Base-by-base conservation (phyloP, 352 stramenopile species). In the Globisporangium takayamanum region DNA sequence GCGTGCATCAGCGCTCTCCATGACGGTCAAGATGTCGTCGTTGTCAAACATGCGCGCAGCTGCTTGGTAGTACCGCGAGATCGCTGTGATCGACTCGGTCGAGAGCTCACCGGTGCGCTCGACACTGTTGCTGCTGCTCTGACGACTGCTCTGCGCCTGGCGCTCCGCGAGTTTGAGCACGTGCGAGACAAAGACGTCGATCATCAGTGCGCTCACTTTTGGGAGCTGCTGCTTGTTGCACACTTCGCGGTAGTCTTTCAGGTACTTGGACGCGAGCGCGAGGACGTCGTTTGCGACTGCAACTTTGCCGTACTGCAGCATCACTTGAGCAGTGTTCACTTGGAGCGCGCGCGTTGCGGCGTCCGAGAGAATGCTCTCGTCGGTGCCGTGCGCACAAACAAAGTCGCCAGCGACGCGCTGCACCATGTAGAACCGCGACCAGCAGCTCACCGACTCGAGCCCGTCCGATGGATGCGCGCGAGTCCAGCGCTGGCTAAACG, bases 41-140 rank as follows among this genome's bases (percentile, higher is more conserved):
- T 91, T 94, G 53, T 92, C 81, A 56, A 94, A 94, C 73, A 92
- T 84, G 41, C 86, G 84, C 18, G 78, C 87, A 22, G 83, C 71
- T 1, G 84, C 84, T 42, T 87, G 70, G 50, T 88, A 92, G 60
- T 94, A 94, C 42, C 71, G 60, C 16, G 73, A 73, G 37, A 89
- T 75, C 18, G 78, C 45, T 20, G 66, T 76, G 10, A 87, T 53
- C 0, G 76, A 74, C 18, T 72, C 73, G 8, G 8, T 20, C 10
- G 55, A 58, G 16, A 65, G 45, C 48, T 59, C 39, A 22, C 55
- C 36, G 11, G 47, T 16, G 8, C 33, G 28, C 5, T n/a, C 22
- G 15, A 44, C 36, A 5, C 30, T 26, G 12, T 0, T 28, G 15
- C 61, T 66, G 6, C 50, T 46, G 18, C 46, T 53, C 25, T 0